Percentiles rank a stretch among this genome's conserved stretches.
Evolutionary conservation across 2,329 filamentous ascomycete genomes (phyloP).

Genomic region (Tolypocladium endophyticum): DNA sequence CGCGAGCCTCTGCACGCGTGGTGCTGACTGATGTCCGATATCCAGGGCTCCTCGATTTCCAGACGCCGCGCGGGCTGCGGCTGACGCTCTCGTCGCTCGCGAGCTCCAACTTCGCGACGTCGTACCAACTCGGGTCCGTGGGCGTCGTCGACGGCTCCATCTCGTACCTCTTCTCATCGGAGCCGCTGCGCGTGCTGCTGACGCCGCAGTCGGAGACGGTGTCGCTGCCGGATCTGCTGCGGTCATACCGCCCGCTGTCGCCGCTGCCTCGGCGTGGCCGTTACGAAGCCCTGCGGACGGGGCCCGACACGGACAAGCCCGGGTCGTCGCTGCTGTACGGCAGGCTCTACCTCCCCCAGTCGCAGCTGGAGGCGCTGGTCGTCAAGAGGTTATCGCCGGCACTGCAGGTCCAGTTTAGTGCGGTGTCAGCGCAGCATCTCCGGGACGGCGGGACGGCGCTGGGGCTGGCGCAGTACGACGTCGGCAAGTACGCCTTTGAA

Average conservation of each 20-base stretch:
- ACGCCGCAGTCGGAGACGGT: conserved; percentile 61
- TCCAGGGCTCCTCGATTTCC: conserved; percentile 75
- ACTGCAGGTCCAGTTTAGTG: conserved; percentile 69
- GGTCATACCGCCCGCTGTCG: conserved; percentile 71
- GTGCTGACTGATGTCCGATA: background rate
- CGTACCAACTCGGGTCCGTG: conserved; percentile 81
- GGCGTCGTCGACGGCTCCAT: conserved; percentile 94
- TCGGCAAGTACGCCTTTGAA: conserved; percentile 79
- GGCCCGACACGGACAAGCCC: conserved; percentile 5
- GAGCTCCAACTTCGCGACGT: conserved; percentile 86
- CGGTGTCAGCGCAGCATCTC: conserved; percentile 61
- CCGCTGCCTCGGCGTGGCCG: conserved; percentile 36
- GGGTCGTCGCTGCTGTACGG: conserved; percentile 59
- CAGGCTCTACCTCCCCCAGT: conserved; percentile 71
- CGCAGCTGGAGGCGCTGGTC: conserved; percentile 77
- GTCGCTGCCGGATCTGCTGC: conserved; percentile 65
- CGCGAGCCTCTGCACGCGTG: background rate
- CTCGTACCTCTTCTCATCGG: conserved; percentile 88
- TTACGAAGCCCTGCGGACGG: conserved; percentile 3
- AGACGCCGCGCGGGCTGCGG: conserved; percentile 72
- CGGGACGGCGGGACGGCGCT: conserved; percentile 68
- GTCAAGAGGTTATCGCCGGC: conserved; percentile 67
- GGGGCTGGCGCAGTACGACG: conserved; percentile 68
- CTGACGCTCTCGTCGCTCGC: conserved; percentile 85
- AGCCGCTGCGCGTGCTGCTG: conserved; percentile 59